Conservation (phyloP, 129 eudicot species). For the Centaurea solstitialis region DNA sequence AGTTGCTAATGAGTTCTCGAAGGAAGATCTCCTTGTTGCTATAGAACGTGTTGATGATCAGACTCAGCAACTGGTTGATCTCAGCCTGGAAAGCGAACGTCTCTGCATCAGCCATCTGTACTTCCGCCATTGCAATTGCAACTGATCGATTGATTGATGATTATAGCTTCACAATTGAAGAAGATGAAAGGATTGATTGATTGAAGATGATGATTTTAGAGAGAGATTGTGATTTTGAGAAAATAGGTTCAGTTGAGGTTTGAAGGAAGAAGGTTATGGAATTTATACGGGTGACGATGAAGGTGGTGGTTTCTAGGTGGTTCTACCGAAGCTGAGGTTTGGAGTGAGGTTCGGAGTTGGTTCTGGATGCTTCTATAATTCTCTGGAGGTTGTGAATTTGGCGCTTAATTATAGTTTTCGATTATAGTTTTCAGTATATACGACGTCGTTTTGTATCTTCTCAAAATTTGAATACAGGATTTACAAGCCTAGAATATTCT, state of each 20-base stretch:
- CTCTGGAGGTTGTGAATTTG: conserved; percentile 13
- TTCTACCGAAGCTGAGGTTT: conserved; percentile 16
- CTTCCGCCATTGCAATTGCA: conserved; percentile 50
- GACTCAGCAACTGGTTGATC: conserved; percentile 66
- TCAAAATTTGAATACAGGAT: background rate
- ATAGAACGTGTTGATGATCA: conserved; percentile 82
- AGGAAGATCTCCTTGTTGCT: conserved; percentile 90
- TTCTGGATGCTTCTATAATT: conserved; percentile 30
- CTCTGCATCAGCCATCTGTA: conserved; percentile 69
- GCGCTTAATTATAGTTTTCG: background rate
- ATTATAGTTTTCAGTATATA: background rate
- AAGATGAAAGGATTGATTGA: background rate
- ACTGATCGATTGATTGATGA: too few relatives aligned
- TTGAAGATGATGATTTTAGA: background rate
- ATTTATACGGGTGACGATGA: conserved; percentile 10
- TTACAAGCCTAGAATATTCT: background rate
- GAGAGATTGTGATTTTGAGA: background rate
- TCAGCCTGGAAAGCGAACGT: conserved; percentile 87
- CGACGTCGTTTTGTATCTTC: background rate
- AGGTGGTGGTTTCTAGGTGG: conserved; percentile 29
- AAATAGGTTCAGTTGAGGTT: background rate
- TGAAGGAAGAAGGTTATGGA: background rate
- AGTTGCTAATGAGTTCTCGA: conserved; percentile 69
- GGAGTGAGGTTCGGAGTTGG: conserved; percentile 27
- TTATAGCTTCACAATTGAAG: background rate